phyloP scores from a whole-genome alignment of 257 asterid genomes.

The Anisodus tanguticus region DNA sequence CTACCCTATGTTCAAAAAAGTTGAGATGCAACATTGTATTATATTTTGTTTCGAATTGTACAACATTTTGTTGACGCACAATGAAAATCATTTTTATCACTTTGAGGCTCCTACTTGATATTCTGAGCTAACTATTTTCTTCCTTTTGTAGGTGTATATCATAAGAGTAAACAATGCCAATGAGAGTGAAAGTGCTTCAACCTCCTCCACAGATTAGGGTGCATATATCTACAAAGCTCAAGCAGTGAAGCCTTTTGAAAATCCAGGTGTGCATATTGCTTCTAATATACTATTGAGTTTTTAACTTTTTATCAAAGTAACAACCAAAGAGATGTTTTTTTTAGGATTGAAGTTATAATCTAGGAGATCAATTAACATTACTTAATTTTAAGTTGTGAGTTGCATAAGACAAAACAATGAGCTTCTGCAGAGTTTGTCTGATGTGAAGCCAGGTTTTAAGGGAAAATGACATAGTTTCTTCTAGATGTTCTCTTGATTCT shows the following conservation, averaged over 20 bases:
- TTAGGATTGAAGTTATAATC: not conserved
- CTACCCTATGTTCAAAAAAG: not conserved
- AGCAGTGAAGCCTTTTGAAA: not conserved
- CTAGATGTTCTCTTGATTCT: not conserved
- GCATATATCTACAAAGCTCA: not conserved
- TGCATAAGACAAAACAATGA: not conserved
- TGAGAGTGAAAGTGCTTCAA: constrained; percentile 21
- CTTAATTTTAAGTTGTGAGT: too few species aligned
- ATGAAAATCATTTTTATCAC: not conserved
- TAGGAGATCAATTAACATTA: not conserved
- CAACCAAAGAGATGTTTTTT: not conserved
- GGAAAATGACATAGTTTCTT: not conserved
- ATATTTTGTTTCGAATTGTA: not conserved
- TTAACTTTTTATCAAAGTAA: not conserved
- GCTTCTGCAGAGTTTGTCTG: not conserved
- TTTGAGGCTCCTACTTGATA: not conserved
- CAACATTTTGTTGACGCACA: too few species aligned
- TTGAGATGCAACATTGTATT: not conserved
- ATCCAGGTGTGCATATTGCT: not conserved
- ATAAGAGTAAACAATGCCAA: constrained; percentile 43
- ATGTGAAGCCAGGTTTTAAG: not conserved
- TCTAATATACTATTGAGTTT: not conserved
- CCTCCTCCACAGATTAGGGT: not conserved
- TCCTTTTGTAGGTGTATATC: constrained; percentile 49
- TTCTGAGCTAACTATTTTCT: not conserved